Percentiles rank a stretch among this genome's conserved stretches.
phyloP scores from a whole-genome alignment of 2,329 filamentous ascomycete genomes.

The Chrysoporthe puriensis region DNA sequence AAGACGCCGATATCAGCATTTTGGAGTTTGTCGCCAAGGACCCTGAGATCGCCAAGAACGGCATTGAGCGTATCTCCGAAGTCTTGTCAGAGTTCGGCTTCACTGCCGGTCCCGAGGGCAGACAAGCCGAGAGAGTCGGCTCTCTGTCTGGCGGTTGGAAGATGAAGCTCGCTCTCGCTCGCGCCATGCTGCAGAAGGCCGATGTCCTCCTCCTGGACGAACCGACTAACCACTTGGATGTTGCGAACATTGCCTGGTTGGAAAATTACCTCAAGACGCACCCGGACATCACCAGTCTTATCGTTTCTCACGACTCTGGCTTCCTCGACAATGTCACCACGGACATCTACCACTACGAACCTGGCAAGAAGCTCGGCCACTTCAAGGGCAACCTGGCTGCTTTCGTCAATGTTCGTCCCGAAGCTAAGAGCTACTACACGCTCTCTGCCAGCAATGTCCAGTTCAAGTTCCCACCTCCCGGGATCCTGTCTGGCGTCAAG shows the following conservation, averaged over 20 bases:
- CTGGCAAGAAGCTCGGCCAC: conserved; percentile 86
- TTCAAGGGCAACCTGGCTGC: conserved; percentile 81
- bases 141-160: conserved; percentile 98
- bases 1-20: conserved; percentile 95
- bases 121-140: conserved; percentile 87
- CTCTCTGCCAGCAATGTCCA: conserved; percentile 84
- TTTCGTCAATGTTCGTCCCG: conserved; percentile 88
- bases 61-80: conserved; percentile 75
- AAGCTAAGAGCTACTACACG: conserved; percentile 98
- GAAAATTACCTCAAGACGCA: conserved; percentile 95
- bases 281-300: conserved; percentile 93
- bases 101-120: conserved; percentile 83
- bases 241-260: conserved; percentile 94
- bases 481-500: conserved; percentile 93
- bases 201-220: conserved; percentile 96
- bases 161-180: conserved; percentile 97
- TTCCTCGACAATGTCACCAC: conserved; percentile 98
- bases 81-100: conserved; percentile 94
- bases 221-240: conserved; percentile 98
- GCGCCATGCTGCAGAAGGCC: conserved; percentile 96
- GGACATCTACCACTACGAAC: conserved; percentile 98
- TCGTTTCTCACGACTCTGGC: conserved; percentile 96
- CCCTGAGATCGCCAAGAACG: conserved; percentile 79
- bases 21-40: conserved; percentile 91
- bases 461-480: conserved; percentile 97